Evolutionary conservation across 192 early-diverging fungal genomes (phyloP).

Genomic region (Dissophora globulifera): DNA sequence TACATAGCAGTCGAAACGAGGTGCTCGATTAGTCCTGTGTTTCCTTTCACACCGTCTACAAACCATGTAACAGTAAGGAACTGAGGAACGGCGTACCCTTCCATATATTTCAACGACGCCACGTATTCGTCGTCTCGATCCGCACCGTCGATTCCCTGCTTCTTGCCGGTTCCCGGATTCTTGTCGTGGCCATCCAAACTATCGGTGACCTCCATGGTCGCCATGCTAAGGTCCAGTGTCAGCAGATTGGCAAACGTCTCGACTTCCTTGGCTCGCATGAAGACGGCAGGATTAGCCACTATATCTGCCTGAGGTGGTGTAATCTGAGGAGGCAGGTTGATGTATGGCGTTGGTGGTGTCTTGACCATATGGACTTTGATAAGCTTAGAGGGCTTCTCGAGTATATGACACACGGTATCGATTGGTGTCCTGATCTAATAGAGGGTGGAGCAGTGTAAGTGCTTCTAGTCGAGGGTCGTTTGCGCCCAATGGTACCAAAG

Average conservation of each 20-base stretch:
- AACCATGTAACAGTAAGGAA: too few species aligned
- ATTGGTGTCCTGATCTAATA: constrained; percentile 1
- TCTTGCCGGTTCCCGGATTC: too few species aligned
- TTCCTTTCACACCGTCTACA: too few species aligned
- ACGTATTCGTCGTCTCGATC: constrained; percentile 6
- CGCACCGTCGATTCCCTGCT: too few species aligned
- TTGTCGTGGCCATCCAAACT: too few species aligned
- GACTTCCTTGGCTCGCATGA: constrained; percentile 13
- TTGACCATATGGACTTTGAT: constrained; percentile 12
- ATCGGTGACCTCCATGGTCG: background rate
- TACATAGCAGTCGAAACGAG: background rate
- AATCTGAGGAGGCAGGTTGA: background rate
- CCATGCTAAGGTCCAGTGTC: constrained; percentile 23
- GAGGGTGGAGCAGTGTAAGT: background rate
- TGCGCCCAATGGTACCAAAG: too few species aligned
- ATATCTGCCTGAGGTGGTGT: background rate
- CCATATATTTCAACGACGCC: constrained; percentile 14
- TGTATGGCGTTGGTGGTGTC: constrained; percentile 5
- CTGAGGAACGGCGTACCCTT: constrained; percentile 10
- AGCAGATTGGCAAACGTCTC: constrained; percentile 6
- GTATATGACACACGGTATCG: constrained; percentile 15
- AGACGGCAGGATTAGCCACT: background rate
- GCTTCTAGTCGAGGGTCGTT: too few species aligned
- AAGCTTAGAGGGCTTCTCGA: constrained; percentile 37
- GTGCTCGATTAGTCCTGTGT: too few species aligned